Evolutionary conservation across 345 rosid species (phyloP).

Genomic region (Toxicodendron radicans): DNA sequence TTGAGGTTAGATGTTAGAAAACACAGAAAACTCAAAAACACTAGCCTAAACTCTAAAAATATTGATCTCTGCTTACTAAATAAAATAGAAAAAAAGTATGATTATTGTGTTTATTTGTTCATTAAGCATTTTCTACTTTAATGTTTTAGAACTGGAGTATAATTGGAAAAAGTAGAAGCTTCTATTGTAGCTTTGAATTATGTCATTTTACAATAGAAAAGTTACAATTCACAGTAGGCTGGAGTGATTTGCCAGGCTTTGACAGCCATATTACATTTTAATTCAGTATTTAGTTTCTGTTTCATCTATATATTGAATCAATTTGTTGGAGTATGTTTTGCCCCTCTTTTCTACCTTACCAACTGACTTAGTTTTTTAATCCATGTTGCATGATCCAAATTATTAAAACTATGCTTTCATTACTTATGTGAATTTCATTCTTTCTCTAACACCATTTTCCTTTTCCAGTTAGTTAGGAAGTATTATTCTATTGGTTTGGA

Average conservation of each 20-base stretch:
- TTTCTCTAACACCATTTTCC: background rate
- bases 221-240: background rate
- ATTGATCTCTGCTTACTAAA: background rate
- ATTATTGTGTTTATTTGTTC: background rate
- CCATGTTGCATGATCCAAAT: conserved; percentile 3
- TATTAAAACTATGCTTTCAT: background rate
- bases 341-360: background rate
- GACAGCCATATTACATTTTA: background rate
- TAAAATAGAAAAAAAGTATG: background rate
- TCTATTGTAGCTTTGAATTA: too few species aligned
- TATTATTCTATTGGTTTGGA: background rate
- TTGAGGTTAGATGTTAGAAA: too few species aligned
- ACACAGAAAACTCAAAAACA: too few species aligned
- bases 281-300: background rate
- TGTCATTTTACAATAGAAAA: background rate
- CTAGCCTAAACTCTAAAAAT: background rate
- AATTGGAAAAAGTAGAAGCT: too few species aligned
- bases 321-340: conserved; percentile 4
- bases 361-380: background rate
- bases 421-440: background rate
- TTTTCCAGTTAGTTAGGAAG: background rate
- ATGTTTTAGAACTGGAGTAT: too few species aligned
- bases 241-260: background rate
- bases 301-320: background rate
- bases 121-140: background rate